phyloP scores from a whole-genome alignment of 1,284 basidiomycete genomes.

The Marasmius sp. region DNA sequence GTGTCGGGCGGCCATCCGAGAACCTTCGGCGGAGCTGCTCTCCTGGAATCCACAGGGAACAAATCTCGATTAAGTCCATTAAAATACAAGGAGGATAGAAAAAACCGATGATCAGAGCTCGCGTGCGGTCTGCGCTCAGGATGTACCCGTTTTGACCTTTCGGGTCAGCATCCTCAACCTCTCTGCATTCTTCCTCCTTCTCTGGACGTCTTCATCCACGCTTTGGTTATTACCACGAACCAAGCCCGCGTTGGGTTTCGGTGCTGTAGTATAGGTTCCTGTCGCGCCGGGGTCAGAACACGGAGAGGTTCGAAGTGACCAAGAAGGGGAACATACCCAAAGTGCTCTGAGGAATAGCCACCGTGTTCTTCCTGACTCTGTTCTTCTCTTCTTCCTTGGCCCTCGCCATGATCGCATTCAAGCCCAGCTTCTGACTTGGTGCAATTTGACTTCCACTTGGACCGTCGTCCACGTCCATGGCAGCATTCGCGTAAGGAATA shows the following conservation, averaged over 20 bases:
- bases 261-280: conserved; percentile 61
- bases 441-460: conserved; percentile 32
- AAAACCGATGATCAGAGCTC: too few species aligned
- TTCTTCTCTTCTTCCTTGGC: conserved; percentile 68
- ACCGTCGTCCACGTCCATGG: conserved; percentile 19
- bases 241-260: conserved; percentile 51
- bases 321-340: conserved; percentile 39
- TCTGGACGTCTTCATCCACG: conserved; percentile 69
- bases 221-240: conserved; percentile 43
- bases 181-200: conserved; percentile 71
- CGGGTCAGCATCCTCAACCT: conserved; percentile 60
- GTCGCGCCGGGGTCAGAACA: conserved; percentile 27
- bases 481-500: conserved; percentile 49
- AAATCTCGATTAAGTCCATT: too few species aligned
- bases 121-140: background rate
- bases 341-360: conserved; percentile 70
- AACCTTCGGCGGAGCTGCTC: too few species aligned
- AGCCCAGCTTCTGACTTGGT: conserved; percentile 43
- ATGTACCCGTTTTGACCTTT: conserved; percentile 31
- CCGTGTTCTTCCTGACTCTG: conserved; percentile 71
- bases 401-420: conserved; percentile 70
- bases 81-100: background rate
- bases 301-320: background rate
- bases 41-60: too few species aligned
- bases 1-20: too few species aligned